These are phyloP conservation scores for Agroathelia rolfsii DNA, from an alignment of 1,284 basidiomycete genomes.

Conservation along the genomic window DNA sequence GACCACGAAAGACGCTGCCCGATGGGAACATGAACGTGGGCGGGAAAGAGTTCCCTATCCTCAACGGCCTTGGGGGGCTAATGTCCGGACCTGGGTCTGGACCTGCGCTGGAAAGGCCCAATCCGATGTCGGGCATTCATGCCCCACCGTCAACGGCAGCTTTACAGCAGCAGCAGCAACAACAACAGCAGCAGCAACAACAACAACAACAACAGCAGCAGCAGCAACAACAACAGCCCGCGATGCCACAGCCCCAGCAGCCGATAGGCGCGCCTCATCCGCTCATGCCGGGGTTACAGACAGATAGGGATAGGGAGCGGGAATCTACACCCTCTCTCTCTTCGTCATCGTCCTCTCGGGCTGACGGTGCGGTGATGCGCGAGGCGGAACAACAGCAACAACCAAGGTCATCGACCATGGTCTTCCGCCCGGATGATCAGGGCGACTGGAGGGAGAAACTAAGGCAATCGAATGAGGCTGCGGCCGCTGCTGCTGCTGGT, in stretches of 20 bases:
- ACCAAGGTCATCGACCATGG: conserved; percentile 59
- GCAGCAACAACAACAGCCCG: conserved; percentile 17
- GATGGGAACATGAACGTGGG: too few species aligned
- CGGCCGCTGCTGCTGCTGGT: conserved; percentile 23
- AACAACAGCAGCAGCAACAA: conserved; percentile 26
- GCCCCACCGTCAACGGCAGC: conserved; percentile 24
- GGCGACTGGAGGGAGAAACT: conserved; percentile 77
- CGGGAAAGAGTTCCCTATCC: conserved; percentile 58
- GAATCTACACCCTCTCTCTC: too few species aligned
- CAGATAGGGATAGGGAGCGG: too few species aligned
- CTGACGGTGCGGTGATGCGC: too few species aligned
- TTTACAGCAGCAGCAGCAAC: conserved; percentile 21
- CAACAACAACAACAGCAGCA: conserved; percentile 13
- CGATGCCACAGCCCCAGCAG: conserved; percentile 13
- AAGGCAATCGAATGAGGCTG: conserved; percentile 49
- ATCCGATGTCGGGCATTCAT: conserved; percentile 32
- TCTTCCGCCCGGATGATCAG: conserved; percentile 77
- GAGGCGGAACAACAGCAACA: too few species aligned
- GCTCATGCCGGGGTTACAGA: too few species aligned
- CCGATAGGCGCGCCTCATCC: conserved; percentile 15
- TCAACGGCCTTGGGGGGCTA: conserved; percentile 43
- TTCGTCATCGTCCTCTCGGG: too few species aligned
- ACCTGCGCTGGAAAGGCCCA: conserved; percentile 44
- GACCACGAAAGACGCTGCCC: conserved; percentile 70
- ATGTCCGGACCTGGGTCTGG: conserved; percentile 41